A percentile compares a stretch with the other conserved stretches of the same genome.
Evolutionary conservation across 1,284 basidiomycete species (phyloP).

Genomic region (Exobasidium cylindrosporum): DNA sequence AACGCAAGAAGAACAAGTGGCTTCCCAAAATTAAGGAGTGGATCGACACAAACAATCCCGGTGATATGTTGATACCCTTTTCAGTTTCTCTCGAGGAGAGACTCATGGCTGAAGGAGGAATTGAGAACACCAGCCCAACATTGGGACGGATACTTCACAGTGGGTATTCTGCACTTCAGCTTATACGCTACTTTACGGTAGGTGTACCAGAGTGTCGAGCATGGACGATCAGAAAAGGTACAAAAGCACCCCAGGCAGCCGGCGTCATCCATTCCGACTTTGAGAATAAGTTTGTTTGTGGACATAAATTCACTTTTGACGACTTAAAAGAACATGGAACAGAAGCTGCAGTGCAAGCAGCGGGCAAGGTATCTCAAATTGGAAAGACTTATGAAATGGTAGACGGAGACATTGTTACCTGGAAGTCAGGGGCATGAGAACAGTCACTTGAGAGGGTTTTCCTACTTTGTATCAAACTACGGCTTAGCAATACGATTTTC

Average conservation of each 20-base stretch:
- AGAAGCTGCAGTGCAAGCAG: slow-evolving; percentile 87
- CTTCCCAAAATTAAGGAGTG: slow-evolving; percentile 95
- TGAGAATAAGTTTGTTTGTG: slow-evolving; percentile 98
- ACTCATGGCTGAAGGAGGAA: slow-evolving; percentile 61
- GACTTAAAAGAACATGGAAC: slow-evolving; percentile 89
- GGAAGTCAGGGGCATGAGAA: slow-evolving; percentile 13
- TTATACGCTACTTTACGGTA: slow-evolving; percentile 70
- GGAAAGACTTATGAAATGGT: slow-evolving; percentile 84
- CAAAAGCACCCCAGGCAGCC: slow-evolving; percentile 92
- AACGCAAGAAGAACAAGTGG: slow-evolving; percentile 99
- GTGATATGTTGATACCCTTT: slow-evolving; percentile 94
- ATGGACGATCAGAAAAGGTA: slow-evolving; percentile 92
- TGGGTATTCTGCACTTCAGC: slow-evolving; percentile 50
- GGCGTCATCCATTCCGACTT: slow-evolving; percentile 97
- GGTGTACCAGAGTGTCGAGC: slow-evolving; percentile 92
- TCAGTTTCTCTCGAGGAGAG: slow-evolving; percentile 94
- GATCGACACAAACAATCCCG: slow-evolving; percentile 96
- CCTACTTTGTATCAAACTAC: neutral
- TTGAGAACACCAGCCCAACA: slow-evolving; percentile 25
- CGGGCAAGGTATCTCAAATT: slow-evolving; percentile 91
- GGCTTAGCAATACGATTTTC: neutral
- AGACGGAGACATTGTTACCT: slow-evolving; percentile 52
- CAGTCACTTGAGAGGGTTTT: neutral
- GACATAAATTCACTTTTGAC: slow-evolving; percentile 91
- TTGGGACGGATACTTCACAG: slow-evolving; percentile 16